Evolutionary conservation across 352 stramenopile genomes (phyloP).

Genomic region (Pythium scleroteichum): DNA sequence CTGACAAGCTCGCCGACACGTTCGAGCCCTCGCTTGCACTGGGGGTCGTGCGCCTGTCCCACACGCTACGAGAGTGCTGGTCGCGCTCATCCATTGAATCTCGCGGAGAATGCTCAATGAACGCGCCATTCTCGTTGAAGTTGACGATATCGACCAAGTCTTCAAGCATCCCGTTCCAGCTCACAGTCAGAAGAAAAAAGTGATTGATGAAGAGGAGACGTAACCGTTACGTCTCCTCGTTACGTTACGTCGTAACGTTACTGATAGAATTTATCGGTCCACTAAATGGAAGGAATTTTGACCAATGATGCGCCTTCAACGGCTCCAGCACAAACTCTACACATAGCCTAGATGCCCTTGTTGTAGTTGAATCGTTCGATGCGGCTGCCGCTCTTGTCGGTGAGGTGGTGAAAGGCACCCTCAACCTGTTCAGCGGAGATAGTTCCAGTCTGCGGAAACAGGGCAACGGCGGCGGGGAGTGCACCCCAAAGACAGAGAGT

Average conservation of each 20-base stretch:
- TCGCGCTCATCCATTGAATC: no score
- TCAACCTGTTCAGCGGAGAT: constrained; percentile 70
- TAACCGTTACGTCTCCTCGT: no score
- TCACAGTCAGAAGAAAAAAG: not conserved
- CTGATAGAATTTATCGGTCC: no score
- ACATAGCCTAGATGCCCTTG: constrained; percentile 65
- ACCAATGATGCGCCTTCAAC: constrained; percentile 7
- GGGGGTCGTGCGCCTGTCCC: no score
- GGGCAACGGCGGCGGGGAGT: constrained; percentile 72
- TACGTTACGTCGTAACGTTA: no score
- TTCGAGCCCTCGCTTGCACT: no score
- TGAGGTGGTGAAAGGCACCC: constrained; percentile 58
- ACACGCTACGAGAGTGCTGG: no score
- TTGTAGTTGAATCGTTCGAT: constrained; percentile 77
- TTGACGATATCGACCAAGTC: constrained; percentile 26
- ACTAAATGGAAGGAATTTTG: not conserved
- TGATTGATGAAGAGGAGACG: no score
- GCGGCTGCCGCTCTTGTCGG: constrained; percentile 54
- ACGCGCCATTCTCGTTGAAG: constrained; percentile 32
- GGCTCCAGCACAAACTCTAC: not conserved
- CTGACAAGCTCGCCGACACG: no score
- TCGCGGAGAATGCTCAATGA: constrained; percentile 14
- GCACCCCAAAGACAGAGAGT: constrained; percentile 81
- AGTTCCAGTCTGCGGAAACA: constrained; percentile 79
- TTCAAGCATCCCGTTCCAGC: constrained; percentile 6